Evolutionary conservation across 441 rosid genomes (phyloP).

Genomic region (Melianthus villosus): DNA sequence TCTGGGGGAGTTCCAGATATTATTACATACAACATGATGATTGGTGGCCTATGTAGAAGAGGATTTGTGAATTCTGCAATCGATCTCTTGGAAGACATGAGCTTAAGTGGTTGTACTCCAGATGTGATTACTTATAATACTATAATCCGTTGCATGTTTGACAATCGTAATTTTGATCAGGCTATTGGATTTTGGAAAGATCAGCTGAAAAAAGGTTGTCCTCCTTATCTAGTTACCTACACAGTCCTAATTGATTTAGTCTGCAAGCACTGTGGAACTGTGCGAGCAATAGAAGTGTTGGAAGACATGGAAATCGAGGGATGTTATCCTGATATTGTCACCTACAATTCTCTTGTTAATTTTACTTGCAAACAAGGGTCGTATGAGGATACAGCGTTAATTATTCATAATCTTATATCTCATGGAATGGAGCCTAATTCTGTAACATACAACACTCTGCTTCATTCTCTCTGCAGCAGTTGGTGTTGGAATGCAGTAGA

Average conservation of each 20-base stretch:
- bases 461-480: constrained; percentile 44
- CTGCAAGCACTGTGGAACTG: constrained; percentile 50
- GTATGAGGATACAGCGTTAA: constrained; percentile 36
- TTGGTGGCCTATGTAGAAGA: constrained; percentile 54
- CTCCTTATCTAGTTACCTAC: constrained; percentile 49
- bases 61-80: constrained; percentile 38
- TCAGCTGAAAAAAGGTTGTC: constrained; percentile 50
- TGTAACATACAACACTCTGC: constrained; percentile 54
- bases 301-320: constrained; percentile 66
- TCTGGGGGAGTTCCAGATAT: constrained; percentile 76
- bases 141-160: constrained; percentile 49
- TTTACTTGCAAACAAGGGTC: constrained; percentile 42
- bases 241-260: constrained; percentile 57
- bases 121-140: constrained; percentile 66
- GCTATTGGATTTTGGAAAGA: constrained; percentile 57
- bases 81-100: constrained; percentile 50
- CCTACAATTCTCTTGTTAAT: constrained; percentile 53
- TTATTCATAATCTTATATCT: constrained; percentile 32
- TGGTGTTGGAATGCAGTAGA: constrained; percentile 64
- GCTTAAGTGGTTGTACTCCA: constrained; percentile 61
- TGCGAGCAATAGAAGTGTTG: constrained; percentile 52
- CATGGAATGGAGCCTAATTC: constrained; percentile 53
- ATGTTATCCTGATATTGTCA: constrained; percentile 60
- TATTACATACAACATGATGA: constrained; percentile 62
- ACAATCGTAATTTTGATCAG: constrained; percentile 28